Percentiles rank a stretch among this genome's conserved stretches.
phyloP scores from a whole-genome alignment of 805 yeast genomes.

The Myxozyma geophila region DNA sequence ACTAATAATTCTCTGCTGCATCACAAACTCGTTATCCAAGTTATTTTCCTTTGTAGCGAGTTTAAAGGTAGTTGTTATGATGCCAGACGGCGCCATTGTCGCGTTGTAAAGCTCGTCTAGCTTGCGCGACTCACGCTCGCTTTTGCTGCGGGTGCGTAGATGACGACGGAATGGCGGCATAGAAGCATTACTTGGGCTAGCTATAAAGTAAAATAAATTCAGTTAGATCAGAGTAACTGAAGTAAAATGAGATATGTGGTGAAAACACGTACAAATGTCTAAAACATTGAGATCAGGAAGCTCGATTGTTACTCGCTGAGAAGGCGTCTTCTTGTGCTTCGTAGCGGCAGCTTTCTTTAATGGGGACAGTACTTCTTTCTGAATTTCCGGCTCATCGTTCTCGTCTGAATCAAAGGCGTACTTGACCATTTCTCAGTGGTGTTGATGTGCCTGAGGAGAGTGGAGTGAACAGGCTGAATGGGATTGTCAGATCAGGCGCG shows the following conservation, averaged over 20 bases:
- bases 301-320: background rate
- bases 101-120: slow-evolving; percentile 13
- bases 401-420: slow-evolving; percentile 4
- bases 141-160: background rate
- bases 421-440: background rate
- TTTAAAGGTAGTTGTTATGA: too few species aligned
- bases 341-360: too few species aligned
- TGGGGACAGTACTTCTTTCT: background rate
- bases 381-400: background rate
- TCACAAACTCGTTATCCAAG: slow-evolving; percentile 8
- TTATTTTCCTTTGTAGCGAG: background rate
- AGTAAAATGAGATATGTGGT: background rate
- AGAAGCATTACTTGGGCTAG: background rate
- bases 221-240: background rate
- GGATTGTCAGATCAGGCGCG: too few species aligned
- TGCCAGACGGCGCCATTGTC: slow-evolving; percentile 1
- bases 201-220: background rate
- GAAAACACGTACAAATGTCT: background rate
- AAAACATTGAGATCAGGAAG: slow-evolving; percentile 8
- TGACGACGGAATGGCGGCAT: background rate
- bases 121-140: slow-evolving; percentile 6
- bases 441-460: too few species aligned
- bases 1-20: slow-evolving; percentile 11
- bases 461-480: too few species aligned
- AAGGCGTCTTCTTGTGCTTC: background rate